These are phyloP conservation scores for Trichoderma guizhouense DNA, from an alignment of 2,329 filamentous ascomycete species.

Conservation along the genomic window DNA sequence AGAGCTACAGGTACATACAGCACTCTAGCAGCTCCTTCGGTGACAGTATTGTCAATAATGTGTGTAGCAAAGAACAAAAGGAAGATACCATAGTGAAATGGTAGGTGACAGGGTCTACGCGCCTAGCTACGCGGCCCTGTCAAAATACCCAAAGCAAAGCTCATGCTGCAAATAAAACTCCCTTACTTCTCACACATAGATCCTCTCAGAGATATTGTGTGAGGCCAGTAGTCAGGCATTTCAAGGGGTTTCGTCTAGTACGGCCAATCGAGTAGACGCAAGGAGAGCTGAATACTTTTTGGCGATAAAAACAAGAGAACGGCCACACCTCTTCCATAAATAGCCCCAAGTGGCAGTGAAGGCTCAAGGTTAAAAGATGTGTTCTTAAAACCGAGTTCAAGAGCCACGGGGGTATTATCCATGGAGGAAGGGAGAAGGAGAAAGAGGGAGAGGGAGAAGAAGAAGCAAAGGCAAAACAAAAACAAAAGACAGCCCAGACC, in stretches of 20 bases:
- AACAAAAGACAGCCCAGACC: neutral
- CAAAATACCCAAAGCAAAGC: neutral
- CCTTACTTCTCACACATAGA: neutral
- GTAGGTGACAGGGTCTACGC: neutral
- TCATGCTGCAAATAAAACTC: neutral
- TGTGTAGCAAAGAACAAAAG: slow-evolving; percentile 9
- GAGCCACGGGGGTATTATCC: neutral
- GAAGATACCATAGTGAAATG: neutral
- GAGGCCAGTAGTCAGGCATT: neutral
- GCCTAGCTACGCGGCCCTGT: neutral
- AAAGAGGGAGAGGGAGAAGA: neutral
- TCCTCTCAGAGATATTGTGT: neutral
- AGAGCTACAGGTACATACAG: neutral
- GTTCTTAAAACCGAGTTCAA: neutral
- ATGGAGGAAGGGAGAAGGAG: neutral
- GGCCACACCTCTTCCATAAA: neutral
- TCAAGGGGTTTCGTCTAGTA: neutral
- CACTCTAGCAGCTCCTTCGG: neutral
- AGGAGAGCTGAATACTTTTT: neutral
- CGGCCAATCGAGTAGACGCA: neutral
- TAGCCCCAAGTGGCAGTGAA: neutral
- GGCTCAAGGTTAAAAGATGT: neutral
- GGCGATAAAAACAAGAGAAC: neutral
- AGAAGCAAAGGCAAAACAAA: neutral
- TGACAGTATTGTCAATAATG: neutral